Evolutionary conservation across 2,329 filamentous ascomycete genomes (phyloP).

Genomic region (Cercospora sp.): DNA sequence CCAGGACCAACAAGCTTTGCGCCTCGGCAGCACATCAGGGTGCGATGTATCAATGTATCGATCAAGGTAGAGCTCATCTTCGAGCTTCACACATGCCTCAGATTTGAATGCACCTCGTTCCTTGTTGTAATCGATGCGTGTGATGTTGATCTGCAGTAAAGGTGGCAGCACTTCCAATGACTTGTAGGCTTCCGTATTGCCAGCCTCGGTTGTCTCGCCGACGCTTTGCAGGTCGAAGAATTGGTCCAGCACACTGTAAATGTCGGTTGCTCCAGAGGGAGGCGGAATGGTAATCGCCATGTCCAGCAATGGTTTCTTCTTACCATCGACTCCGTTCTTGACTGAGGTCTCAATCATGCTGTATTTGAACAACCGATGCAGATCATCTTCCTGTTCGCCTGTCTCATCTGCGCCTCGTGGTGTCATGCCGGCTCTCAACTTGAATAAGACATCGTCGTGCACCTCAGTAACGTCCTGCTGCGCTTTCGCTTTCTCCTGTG

Average conservation of each 20-base stretch:
- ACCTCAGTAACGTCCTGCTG: conserved; percentile 98
- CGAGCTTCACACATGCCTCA: conserved; percentile 73
- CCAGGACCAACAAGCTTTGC: conserved; percentile 72
- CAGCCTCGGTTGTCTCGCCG: conserved; percentile 58
- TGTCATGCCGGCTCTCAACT: conserved; percentile 84
- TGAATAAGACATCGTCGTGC: conserved; percentile 86
- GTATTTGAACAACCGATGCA: conserved; percentile 37
- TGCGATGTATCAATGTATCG: conserved; percentile 73
- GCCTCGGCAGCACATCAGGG: conserved; percentile 62
- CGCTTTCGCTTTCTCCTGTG: conserved; percentile 56
- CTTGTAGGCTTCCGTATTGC: conserved; percentile 60
- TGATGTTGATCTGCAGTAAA: conserved; percentile 84
- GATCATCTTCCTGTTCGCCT: conserved; percentile 72
- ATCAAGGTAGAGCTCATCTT: conserved; percentile 80
- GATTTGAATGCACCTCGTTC: conserved; percentile 66
- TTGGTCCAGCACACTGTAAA: conserved; percentile 82
- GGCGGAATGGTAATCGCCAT: conserved; percentile 67
- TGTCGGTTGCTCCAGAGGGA: conserved; percentile 59
- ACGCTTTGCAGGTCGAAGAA: conserved; percentile 80
- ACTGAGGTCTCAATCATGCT: conserved; percentile 27
- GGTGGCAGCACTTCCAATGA: conserved; percentile 68
- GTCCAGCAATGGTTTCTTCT: conserved; percentile 32
- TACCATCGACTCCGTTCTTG: conserved; percentile 23
- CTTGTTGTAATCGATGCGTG: conserved; percentile 73
- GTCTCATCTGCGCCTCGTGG: conserved; percentile 62